These are phyloP conservation scores for Arabidopsis hybrid DNA, from an alignment of 441 rosid species.

Conservation along the genomic window DNA sequence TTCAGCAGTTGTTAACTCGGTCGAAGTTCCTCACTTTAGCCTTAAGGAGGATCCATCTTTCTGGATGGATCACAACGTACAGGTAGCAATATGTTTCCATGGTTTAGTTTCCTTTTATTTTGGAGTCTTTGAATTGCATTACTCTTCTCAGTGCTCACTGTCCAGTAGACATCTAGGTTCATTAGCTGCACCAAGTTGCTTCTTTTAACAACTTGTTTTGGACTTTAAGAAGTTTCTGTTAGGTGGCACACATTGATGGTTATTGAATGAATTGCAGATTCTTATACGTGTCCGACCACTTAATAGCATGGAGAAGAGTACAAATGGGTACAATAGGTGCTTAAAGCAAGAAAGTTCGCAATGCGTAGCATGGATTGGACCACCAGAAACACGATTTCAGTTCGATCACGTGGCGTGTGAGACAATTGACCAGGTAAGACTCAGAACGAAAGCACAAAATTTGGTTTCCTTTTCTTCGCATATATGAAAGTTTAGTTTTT, in stretches of 20 bases:
- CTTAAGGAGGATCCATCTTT: constrained; percentile 95
- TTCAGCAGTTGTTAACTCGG: constrained; percentile 65
- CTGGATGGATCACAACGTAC: constrained; percentile 99
- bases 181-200: constrained; percentile 27
- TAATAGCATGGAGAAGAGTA: constrained; percentile 78
- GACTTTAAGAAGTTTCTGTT: not conserved
- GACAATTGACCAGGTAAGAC: constrained; percentile 85
- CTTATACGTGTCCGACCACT: constrained; percentile 95
- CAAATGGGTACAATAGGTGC: constrained; percentile 82
- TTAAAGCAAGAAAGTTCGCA: constrained; percentile 94
- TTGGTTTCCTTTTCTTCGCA: not conserved
- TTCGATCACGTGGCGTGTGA: constrained; percentile 98
- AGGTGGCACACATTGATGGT: constrained; percentile 12
- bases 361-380: constrained; percentile 86
- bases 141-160: constrained; percentile 11
- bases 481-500: constrained; percentile 5
- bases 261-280: constrained; percentile 56
- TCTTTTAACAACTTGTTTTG: not conserved
- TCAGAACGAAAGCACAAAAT: constrained; percentile 3
- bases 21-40: constrained; percentile 95
- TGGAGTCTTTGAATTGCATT: not conserved
- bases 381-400: constrained; percentile 86
- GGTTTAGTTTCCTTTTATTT: not conserved
- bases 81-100: constrained; percentile 56
- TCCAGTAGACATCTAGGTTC: not conserved